Base-by-base conservation (phyloP, 2,329 filamentous ascomycete genomes). In the Alternaria sp. region DNA sequence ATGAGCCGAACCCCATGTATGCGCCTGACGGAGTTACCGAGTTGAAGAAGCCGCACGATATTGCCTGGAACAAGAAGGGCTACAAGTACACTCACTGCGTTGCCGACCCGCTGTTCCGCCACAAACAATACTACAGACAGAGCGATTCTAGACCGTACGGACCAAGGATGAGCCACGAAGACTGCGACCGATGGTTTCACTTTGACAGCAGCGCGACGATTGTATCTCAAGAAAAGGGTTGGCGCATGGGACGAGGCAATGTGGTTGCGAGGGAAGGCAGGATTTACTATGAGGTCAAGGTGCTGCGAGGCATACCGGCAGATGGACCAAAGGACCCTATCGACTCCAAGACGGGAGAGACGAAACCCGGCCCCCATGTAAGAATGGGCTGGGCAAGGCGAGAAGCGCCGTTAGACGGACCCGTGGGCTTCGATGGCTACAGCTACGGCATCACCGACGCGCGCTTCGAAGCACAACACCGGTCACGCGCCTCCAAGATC, bases 401-500 rank as follows among this genome's bases (percentile, higher is more conserved):
- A 48, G 92, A 96, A 74, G 91, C 92, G 10, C 90, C 90, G 0
- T 80, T 95, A 2, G 92, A 96, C 77, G 90, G 89, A 0, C 92
- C 92, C 0, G 91, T 95, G 0, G 92, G 92, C 1, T 95, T 92
- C 67, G 92, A 96, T 72, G 90, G 90, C 40, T 97, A 98, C 79
- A 96, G 93, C 73, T 98, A 98, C 75, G 94, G 91, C 44, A 86
- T 98, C 56, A 90, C 93, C 41, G 95, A 99, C 72, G 89, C 93
- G 24, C 86, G 90, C 31, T 95, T 95, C 21, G 93, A 98, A 76
- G 94, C 94, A 61, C 91, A 97, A 52, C 92, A 95, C 80, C 92
- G 95, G 82, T 97, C 93, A 63, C 88, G 94, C 48, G 93, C 93
- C n/a, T 92, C 92, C 72, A 90, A 93, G 66, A 94, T 97, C 78